Base-by-base conservation (phyloP, 108 stramenopile species). In the Stephanodiscus minutulus region DNA sequence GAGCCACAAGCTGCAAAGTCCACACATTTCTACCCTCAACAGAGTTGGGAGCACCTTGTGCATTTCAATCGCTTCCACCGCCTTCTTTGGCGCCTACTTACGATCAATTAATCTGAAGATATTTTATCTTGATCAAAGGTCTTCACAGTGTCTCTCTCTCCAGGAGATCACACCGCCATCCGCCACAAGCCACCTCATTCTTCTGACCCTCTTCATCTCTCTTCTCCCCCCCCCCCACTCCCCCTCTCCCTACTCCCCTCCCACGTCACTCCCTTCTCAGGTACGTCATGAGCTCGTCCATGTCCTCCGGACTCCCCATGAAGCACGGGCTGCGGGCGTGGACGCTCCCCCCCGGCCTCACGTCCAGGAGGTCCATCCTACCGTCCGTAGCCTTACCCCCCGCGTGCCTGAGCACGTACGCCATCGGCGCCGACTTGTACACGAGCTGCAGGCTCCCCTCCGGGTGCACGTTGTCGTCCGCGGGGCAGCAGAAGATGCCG, bases 401-500 rank as follows among this genome's bases (percentile, higher is more conserved):
- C 36, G 98, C 98, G 64, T 95, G 83, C 69, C 97, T 87, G 13
- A 98, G 65, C 46, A 99, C 84, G 72, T 91, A 89, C 15, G 98
- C 93, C 92, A 99, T 97, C n/a, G 99, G 99, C 29, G 87, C 85
- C 44, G 81, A 80, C 70, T 96, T 92, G 89, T 96, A 93, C 48
- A 94, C 66, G 1, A 96, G 70, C 66, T 93, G 88, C 20, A 97
- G 72, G 84, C 96, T 95, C 27, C 97, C 96, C 35, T 91, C 75
- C 17, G 87, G 90, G 68, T 91, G 87, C 33, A 88, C 74, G 28
- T 81, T 73, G 13, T 15, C 54, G 64, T 97, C 96, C 17, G 89
- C 72, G 5, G 99, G 99, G 84, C 98, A 98, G 36, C 91, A 86
- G 79, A 97, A 99, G 44, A 99, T 86, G 1, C 99, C 99, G 20